Conservation (phyloP, 2,329 filamentous ascomycete genomes). For the Diaporthe ampelina region DNA sequence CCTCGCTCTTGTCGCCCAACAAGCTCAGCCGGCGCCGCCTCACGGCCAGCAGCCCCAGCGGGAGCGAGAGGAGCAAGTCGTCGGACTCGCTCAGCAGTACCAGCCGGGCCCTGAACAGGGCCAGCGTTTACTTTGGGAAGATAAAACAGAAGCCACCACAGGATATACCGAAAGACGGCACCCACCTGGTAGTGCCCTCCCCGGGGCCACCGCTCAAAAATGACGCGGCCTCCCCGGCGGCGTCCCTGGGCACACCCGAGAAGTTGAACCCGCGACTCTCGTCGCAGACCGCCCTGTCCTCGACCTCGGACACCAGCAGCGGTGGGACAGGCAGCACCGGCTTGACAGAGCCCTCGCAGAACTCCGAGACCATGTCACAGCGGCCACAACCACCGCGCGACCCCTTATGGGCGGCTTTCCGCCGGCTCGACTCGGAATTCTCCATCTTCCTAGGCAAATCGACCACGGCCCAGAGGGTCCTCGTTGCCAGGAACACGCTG, state of each 20-base stretch:
- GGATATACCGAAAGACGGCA: constrained; percentile 50
- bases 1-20: constrained; percentile 49
- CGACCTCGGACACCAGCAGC: constrained; percentile 40
- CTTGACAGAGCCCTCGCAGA: constrained; percentile 41
- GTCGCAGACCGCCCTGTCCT: constrained; percentile 53
- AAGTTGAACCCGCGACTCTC: constrained; percentile 52
- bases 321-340: constrained; percentile 38
- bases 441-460: constrained; percentile 78
- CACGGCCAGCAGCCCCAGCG: constrained; percentile 46
- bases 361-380: constrained; percentile 36
- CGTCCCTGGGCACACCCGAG: constrained; percentile 34
- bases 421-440: constrained; percentile 64
- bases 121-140: constrained; percentile 64
- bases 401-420: constrained; percentile 69
- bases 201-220: constrained; percentile 38
- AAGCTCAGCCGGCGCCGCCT: constrained; percentile 51
- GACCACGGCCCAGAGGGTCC: constrained; percentile 77
- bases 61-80: constrained; percentile 50
- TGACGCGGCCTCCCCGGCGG: constrained; percentile 39
- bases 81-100: constrained; percentile 54
- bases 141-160: constrained; percentile 63
- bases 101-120: constrained; percentile 57
- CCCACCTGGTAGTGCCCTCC: constrained; percentile 41
- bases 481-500: constrained; percentile 78
- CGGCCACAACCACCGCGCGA: constrained; percentile 55